Conservation (phyloP, 768 basidiomycete genomes). For the Lactifluus piperatus region DNA sequence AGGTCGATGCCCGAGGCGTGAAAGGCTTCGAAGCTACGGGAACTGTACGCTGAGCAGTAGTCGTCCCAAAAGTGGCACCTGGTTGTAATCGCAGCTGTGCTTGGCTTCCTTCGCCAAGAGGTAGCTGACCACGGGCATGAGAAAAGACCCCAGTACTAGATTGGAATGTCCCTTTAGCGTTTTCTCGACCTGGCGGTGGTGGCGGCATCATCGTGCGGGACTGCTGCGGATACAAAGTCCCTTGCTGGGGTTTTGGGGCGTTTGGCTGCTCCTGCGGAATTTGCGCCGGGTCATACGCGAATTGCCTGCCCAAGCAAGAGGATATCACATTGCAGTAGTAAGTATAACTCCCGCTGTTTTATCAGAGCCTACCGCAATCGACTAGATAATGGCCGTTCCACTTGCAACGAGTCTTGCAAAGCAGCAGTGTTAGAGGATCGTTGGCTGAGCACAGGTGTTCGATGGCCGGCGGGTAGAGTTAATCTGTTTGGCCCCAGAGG, state of each 20-base stretch:
- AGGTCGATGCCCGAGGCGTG: slow-evolving; percentile 12
- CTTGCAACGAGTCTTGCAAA: slow-evolving; percentile 3
- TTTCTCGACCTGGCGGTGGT: slow-evolving; percentile 21
- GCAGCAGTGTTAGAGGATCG: slow-evolving; percentile 16
- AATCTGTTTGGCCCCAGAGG: slow-evolving; percentile 56
- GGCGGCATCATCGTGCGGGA: slow-evolving; percentile 26
- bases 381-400: slow-evolving; percentile 41
- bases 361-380: slow-evolving; percentile 39
- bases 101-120: not conserved
- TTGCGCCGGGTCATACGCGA: slow-evolving; percentile 49
- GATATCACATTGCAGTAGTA: not conserved
- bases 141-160: not conserved
- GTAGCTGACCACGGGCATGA: not conserved
- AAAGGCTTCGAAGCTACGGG: not conserved
- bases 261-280: slow-evolving; percentile 33
- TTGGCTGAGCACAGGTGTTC: slow-evolving; percentile 35
- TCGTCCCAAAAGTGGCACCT: not conserved
- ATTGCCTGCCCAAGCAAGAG: slow-evolving; percentile 41
- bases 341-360: not conserved
- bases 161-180: not conserved
- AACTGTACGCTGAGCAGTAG: not conserved
- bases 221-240: slow-evolving; percentile 17
- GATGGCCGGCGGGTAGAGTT: slow-evolving; percentile 57
- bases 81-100: not conserved
- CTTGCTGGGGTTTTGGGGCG: slow-evolving; percentile 25